Base-by-base conservation (phyloP, 768 basidiomycete species). In the Russula emetica region DNA sequence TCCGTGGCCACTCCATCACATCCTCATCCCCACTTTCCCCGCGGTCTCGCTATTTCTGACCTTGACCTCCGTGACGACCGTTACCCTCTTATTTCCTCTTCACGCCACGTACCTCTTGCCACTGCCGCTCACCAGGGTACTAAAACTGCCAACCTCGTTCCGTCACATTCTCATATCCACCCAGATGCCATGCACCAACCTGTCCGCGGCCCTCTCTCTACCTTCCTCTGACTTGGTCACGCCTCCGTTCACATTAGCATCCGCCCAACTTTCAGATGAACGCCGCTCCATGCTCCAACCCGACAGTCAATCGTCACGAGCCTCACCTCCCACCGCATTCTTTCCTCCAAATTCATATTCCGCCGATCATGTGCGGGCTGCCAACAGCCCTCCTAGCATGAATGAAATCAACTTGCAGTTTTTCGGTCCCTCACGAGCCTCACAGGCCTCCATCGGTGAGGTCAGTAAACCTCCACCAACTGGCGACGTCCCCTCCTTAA, bases 31-130 rank as follows among this genome's bases (percentile, higher is more conserved):
- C 72, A 80, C 66, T 85, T 84, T 74, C 76, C 84, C 56, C 79
- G 78, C 69, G 75, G 79, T 47, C 78, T 87, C 63, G 71, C 77
- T 45, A 79, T 85, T 72, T 76, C 81, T 61, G 86, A 86, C 62
- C 78, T 83, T 66, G 84, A 85, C 74, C 80, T 83, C 72, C 78
- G 80, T 69, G 87, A 87, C 76, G 82, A 81, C 71, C 79, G 86
- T 71, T 86, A 87, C 68, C 76, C 81, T 18, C 53, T 50, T 20
- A 61, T 76, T 54, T 69, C 77, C 22, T 61, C 74, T 34, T 56
- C 70, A 26, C 52, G 55, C 63, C 52, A 64, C 63, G 50, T 55
- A 57, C 50, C 66, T 58, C 49, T 62, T 16, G 8, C 44, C 60
- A 45, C 63, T 16, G 8, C 44, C 60, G 49, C 38, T 14, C 55